Evolutionary conservation across 2,329 filamentous ascomycete genomes (phyloP).

Genomic region (Aspergillus nomiae): DNA sequence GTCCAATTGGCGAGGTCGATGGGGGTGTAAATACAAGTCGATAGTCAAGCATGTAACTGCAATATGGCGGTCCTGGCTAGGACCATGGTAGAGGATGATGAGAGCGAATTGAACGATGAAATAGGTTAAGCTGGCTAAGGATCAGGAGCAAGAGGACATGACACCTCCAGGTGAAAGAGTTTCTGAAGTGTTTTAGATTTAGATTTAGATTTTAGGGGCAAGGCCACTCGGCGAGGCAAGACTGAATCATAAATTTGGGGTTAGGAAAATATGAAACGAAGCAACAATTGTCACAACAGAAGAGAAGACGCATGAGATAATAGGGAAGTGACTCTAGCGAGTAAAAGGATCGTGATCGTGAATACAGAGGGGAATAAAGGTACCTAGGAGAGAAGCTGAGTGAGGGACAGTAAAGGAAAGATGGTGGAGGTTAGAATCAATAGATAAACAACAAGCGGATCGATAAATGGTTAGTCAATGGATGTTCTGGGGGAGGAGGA

Average conservation of each 20-base stretch:
- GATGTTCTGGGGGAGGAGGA: conserved; percentile 3
- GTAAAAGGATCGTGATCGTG: conserved; percentile 1
- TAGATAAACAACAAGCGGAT: conserved; percentile 10
- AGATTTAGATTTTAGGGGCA: conserved; percentile 8
- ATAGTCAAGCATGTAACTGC: conserved; percentile 19
- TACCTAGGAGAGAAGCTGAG: not conserved
- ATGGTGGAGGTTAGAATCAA: not conserved
- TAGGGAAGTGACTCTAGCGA: not conserved
- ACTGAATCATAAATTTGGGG: conserved; percentile 2
- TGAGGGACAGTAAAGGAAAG: not conserved
- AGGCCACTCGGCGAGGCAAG: conserved; percentile 9
- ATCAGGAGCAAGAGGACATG: conserved; percentile 10
- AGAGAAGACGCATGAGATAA: not conserved
- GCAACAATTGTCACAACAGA: not conserved
- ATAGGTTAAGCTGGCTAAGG: not conserved
- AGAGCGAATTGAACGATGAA: not conserved
- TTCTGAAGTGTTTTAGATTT: conserved; percentile 17
- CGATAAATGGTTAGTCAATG: conserved; percentile 6
- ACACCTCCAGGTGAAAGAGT: conserved; percentile 11
- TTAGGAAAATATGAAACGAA: conserved; percentile 3
- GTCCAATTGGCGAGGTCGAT: not conserved
- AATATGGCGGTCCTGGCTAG: conserved; percentile 11
- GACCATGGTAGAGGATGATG: conserved; percentile 19
- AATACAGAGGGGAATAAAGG: not conserved
- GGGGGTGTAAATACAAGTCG: not conserved